phyloP scores from a whole-genome alignment of 2,329 filamentous ascomycete genomes.

The Teratosphaeria epicoccoides region DNA sequence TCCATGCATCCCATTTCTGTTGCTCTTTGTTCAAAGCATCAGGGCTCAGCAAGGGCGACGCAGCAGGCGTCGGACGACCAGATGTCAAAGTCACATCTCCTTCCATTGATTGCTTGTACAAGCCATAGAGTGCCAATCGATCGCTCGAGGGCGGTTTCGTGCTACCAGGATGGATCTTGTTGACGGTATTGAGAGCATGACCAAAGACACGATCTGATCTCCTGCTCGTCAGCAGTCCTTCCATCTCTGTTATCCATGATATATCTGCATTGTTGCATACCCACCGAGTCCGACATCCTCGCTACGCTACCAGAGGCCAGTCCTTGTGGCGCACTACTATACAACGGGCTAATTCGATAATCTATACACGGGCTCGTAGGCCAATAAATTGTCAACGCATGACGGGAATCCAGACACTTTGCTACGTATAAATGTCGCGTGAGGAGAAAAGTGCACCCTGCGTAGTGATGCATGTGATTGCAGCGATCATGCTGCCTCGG shows the following conservation, averaged over 20 bases:
- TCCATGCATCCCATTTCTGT: constrained; percentile 72
- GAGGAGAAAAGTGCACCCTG: background rate
- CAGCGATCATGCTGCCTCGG: background rate
- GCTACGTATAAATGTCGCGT: background rate
- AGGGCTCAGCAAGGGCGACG: constrained; percentile 9
- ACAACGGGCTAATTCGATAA: background rate
- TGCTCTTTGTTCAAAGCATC: constrained; percentile 27
- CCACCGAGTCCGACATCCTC: constrained; percentile 7
- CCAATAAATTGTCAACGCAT: background rate
- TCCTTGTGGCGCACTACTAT: background rate
- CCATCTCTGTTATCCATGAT: background rate
- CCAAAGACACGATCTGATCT: constrained; percentile 86
- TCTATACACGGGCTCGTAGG: background rate
- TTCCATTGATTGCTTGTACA: constrained; percentile 99
- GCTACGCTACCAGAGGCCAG: background rate
- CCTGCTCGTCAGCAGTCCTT: background rate
- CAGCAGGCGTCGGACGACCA: constrained; percentile 55
- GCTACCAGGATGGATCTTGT: constrained; percentile 91
- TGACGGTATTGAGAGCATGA: constrained; percentile 96
- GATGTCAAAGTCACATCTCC: constrained; percentile 83
- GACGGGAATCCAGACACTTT: background rate
- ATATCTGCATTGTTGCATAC: constrained; percentile 1
- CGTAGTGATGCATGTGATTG: background rate
- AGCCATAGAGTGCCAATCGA: constrained; percentile 83
- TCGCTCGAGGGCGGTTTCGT: constrained; percentile 76